phyloP scores from a whole-genome alignment of 108 stramenopile species.

The Cylindrotheca closterium region DNA sequence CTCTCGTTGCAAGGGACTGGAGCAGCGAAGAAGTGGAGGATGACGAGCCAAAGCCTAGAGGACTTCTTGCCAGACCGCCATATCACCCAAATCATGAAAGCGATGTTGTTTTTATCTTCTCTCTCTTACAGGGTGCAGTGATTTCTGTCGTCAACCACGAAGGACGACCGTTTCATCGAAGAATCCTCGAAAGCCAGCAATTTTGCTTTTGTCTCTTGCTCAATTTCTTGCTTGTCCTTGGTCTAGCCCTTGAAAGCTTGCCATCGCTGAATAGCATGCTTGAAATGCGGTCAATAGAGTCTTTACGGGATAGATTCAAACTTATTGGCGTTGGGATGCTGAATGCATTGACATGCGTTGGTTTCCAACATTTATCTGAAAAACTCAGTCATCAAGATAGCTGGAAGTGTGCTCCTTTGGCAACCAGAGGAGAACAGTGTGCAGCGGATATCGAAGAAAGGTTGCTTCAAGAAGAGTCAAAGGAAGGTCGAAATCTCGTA shows the following conservation, averaged over 20 bases:
- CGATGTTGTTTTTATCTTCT: constrained; percentile 60
- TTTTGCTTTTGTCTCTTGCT: constrained; percentile 9
- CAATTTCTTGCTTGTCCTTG: constrained; percentile 12
- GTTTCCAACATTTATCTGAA: neutral
- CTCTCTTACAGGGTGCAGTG: constrained; percentile 58
- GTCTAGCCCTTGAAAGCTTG: constrained; percentile 16
- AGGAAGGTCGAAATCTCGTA: neutral
- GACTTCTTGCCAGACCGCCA: constrained; percentile 40
- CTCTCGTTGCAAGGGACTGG: constrained; percentile 1
- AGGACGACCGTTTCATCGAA: constrained; percentile 52
- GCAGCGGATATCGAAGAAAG: constrained; percentile 24
- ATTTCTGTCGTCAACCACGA: constrained; percentile 51
- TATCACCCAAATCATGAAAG: constrained; percentile 66
- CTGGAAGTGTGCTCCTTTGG: neutral
- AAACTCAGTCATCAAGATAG: neutral
- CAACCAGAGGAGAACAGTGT: neutral
- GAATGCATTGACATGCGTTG: constrained; percentile 13
- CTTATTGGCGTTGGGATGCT: constrained; percentile 15
- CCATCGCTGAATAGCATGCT: constrained; percentile 22
- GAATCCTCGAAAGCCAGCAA: constrained; percentile 44
- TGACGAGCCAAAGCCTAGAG: constrained; percentile 1
- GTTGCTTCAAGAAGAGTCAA: constrained; percentile 16
- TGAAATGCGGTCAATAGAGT: constrained; percentile 23
- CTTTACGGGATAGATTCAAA: neutral
- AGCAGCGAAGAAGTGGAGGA: neutral